Base-by-base conservation (phyloP, 129 eudicot species). In the Helianthus tuberosus region DNA sequence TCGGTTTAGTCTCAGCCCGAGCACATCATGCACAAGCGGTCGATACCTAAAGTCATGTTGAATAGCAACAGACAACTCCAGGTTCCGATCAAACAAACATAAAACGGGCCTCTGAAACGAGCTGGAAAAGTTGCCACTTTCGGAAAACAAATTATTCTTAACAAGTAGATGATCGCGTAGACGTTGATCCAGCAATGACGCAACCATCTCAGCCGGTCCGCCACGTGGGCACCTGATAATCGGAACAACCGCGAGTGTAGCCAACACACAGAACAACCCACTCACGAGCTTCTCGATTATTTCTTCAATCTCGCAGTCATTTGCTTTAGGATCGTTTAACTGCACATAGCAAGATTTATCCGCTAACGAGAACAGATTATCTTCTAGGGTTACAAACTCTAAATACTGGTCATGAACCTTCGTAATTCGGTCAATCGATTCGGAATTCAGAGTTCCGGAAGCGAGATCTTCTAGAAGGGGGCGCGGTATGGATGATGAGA, bases 201-300 rank as follows among this genome's bases (percentile, higher is more conserved):
- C 99, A 39, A 95, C 99, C 99, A 95, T 91, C 82, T 95, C 99
- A 12, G 97, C 97, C 1, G 97, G 89, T 46, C 99, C 99, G 2
- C 99, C 97, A 66, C 89, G 84, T 6, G 96, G 91, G 53, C 97
- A 88, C 78, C 96, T 69, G 47, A 95, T 88, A 47, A 95, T 51
- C 0, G 99, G 99, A 74, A 95, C 97, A 58, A 91, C 99, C 14
- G 80, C 96, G 16, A 95, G 89, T 0, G 99, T 95, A 8, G 97
- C 96, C 88, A 95, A 44, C 57, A 95, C 96, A 85, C 94, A 91
- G 53, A 95, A 95, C 78, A 95, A 77, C 13, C 99, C 99, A 41
- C 87, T 86, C n/a, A 87, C 96, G 32, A 95, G 79, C 78, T 83
- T 87, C 66, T 87, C 97, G 3, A 95, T 82, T 17, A 91, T 91